Base-by-base conservation (phyloP, 176 grass and related monocot species). In the Saccharum spontaneum region DNA sequence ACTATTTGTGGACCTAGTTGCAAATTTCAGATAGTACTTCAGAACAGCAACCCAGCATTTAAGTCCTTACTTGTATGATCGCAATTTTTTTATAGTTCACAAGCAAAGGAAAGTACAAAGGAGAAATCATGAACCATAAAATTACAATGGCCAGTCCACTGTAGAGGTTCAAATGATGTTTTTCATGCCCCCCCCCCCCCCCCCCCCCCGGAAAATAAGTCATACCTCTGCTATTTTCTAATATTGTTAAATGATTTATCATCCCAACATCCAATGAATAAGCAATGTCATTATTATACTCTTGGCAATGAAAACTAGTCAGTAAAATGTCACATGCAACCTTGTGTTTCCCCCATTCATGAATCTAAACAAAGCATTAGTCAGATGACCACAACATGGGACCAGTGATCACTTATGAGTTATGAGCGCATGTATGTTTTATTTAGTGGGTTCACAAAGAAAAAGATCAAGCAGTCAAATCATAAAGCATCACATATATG, bases 401-500 rank as follows among this genome's bases (percentile, higher is more conserved):
- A 86, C 41, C 73, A 33, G 20, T 2, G 50, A 79, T 18, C 82
- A 75, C 28, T 69, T 39, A 69, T 26, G 28, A 3, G 59, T 63
- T 50, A 52, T 38, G 20, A 14, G 22, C 69, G 18, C 15, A 33
- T n/a, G 46, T 43, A 59, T 37, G 26, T 37, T 57, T 37, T 67
- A 3, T 86, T 78, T 38, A 67, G 20, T 77, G 36, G 40, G 18
- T 78, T 69, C 17, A 65, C 16, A 60, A 50, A 55, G 23, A 77
- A 86, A 86, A 14, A 15, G 22, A 48, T 46, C 20, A 60, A 73
- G 18, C 34, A 72, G 78, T 65, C 24, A 72, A 36, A 57, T 9
- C 41, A 78, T 9, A 83, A 79, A 59, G 26, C 37, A 78, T 20
- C 26, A 22, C 73, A 55, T 44, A 8, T 73, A 64, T 69, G 67